Percentiles rank a stretch among this genome's conserved stretches.
Conservation (phyloP, 257 asterid genomes). For the Solanum piurae region DNA sequence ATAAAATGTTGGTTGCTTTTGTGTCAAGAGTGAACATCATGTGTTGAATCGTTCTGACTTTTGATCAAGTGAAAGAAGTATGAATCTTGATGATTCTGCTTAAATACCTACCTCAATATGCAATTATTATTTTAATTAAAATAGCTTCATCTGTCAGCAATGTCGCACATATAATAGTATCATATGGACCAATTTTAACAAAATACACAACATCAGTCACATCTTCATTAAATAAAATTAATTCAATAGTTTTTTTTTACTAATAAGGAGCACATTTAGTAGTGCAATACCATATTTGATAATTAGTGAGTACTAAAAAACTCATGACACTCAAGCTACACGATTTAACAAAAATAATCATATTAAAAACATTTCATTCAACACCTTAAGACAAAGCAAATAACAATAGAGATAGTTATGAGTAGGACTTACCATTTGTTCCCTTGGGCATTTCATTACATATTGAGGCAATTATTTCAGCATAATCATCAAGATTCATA, state of each 20-base stretch:
- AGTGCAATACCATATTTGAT: not conserved
- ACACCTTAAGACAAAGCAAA: not conserved
- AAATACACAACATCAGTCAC: not conserved
- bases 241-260: no score
- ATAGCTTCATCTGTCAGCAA: not conserved
- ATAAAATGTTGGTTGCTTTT: not conserved
- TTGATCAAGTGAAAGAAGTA: slow-evolving; percentile 1
- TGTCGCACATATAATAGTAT: not conserved
- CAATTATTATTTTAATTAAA: no score
- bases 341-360: not conserved
- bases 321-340: not conserved
- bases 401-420: not conserved
- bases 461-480: slow-evolving; percentile 10
- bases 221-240: not conserved
- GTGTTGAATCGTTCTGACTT: slow-evolving; percentile 13
- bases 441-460: slow-evolving; percentile 8
- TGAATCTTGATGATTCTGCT: slow-evolving; percentile 8
- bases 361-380: not conserved
- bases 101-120: slow-evolving; percentile 16
- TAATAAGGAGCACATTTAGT: no score
- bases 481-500: slow-evolving; percentile 9
- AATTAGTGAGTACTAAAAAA: not conserved
- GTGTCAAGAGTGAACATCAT: not conserved
- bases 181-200: not conserved
- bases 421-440: not conserved